A percentile compares a stretch with the other conserved stretches of the same genome.
Evolutionary conservation across 1,284 basidiomycete species (phyloP).

Genomic region (Trichosporon sp.): DNA sequence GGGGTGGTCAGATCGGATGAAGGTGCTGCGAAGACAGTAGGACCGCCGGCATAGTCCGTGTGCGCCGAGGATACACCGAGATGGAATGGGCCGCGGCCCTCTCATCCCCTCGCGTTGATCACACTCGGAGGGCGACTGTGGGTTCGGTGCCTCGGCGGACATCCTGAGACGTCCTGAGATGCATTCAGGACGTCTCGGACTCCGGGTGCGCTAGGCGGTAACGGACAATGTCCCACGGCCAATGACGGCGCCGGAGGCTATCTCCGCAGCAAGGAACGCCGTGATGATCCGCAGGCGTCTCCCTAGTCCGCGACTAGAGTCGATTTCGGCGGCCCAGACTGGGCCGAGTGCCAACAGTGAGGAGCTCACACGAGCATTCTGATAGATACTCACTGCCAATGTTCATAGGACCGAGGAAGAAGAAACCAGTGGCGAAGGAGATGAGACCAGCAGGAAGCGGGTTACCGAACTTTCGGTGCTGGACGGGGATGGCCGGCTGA

Average conservation of each 20-base stretch:
- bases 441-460: conserved; percentile 19
- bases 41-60: neutral
- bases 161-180: neutral
- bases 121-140: too few species aligned
- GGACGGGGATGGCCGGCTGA: conserved; percentile 21
- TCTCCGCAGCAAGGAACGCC: conserved; percentile 1
- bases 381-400: conserved; percentile 3
- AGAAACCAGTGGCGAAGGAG: conserved; percentile 9
- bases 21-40: too few species aligned
- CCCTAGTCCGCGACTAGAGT: neutral
- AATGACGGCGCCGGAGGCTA: neutral
- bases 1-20: conserved; percentile 21
- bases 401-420: conserved; percentile 15
- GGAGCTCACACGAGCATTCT: too few species aligned
- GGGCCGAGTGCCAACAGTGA: too few species aligned
- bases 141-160: neutral
- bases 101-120: too few species aligned
- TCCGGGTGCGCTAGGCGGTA: neutral
- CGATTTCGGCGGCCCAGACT: neutral
- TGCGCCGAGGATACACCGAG: neutral
- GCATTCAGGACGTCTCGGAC: neutral
- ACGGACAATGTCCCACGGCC: neutral
- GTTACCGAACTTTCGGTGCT: conserved; percentile 24
- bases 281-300: neutral
- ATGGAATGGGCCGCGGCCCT: too few species aligned